phyloP scores from a whole-genome alignment of 2,329 filamentous ascomycete genomes.

The Diaporthe longicolla region DNA sequence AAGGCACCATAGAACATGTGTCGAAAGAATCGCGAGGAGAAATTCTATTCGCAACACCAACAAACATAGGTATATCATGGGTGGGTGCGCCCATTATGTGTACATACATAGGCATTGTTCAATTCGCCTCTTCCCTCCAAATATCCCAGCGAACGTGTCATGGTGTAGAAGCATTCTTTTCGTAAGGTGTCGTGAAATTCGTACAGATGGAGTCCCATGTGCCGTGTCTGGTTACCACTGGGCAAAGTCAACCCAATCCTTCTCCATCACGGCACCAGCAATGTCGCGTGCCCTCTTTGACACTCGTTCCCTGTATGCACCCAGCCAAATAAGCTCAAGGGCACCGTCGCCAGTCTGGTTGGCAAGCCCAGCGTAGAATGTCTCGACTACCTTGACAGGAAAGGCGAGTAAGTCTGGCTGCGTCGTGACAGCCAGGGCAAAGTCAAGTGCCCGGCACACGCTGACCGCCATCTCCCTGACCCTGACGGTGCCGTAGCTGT shows the following conservation, averaged over 20 bases:
- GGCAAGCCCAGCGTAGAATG: constrained; percentile 55
- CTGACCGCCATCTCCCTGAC: constrained; percentile 63
- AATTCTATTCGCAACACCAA: not conserved
- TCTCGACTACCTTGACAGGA: constrained; percentile 59
- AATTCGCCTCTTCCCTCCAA: not conserved
- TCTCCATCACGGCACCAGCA: constrained; percentile 54
- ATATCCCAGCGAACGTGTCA: not conserved
- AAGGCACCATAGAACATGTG: not conserved
- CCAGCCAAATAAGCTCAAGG: constrained; percentile 64
- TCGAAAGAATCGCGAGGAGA: not conserved
- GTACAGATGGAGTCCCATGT: not conserved
- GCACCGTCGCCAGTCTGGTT: constrained; percentile 58
- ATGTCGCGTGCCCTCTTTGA: constrained; percentile 58
- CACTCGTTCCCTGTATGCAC: constrained; percentile 58
- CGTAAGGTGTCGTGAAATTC: constrained; percentile 5
- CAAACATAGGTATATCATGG: not conserved
- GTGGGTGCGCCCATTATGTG: not conserved
- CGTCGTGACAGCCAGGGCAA: constrained; percentile 57
- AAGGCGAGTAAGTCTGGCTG: constrained; percentile 63
- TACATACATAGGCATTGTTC: constrained; percentile 24
- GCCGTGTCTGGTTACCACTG: constrained; percentile 19
- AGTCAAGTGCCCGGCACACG: constrained; percentile 67
- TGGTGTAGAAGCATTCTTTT: not conserved
- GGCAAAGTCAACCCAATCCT: constrained; percentile 55
- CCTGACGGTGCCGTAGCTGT: constrained; percentile 61